phyloP scores from a whole-genome alignment of 2,329 filamentous ascomycete species.

The Fusarium drepaniforme region DNA sequence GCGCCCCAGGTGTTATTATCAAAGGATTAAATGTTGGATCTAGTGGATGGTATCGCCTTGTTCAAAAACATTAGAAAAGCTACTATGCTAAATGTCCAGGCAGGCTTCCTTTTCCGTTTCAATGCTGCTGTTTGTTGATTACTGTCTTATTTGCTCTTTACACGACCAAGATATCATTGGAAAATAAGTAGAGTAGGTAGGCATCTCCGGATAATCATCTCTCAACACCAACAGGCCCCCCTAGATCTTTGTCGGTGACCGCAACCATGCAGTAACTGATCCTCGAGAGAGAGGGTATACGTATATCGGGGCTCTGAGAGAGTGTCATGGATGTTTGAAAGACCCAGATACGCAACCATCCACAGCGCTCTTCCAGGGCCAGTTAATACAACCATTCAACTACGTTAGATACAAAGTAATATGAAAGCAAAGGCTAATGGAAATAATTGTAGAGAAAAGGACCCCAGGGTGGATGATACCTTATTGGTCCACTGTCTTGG shows the following conservation, averaged over 20 bases:
- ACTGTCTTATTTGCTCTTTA: no score
- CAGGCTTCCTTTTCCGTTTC: not conserved
- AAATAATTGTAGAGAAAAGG: not conserved
- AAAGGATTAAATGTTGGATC: not conserved
- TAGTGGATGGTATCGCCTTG: not conserved
- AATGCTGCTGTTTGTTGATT: no score
- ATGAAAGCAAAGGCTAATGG: not conserved
- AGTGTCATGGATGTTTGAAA: not conserved
- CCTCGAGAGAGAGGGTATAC: not conserved
- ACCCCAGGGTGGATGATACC: not conserved
- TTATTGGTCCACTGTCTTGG: not conserved
- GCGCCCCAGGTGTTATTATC: not conserved
- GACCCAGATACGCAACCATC: not conserved
- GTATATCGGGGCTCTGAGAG: not conserved
- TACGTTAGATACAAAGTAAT: not conserved
- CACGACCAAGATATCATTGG: no score
- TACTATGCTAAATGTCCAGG: not conserved
- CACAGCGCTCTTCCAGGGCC: not conserved
- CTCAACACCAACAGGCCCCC: not conserved
- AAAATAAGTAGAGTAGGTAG: no score
- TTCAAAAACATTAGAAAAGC: not conserved
- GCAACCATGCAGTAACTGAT: not conserved
- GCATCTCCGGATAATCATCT: not conserved
- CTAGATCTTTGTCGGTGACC: not conserved
- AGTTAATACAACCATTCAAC: not conserved